A percentile compares a stretch with the other conserved stretches of the same genome.
Evolutionary conservation across 148 eudicot genomes (phyloP).

Genomic region (Cornus controversa): DNA sequence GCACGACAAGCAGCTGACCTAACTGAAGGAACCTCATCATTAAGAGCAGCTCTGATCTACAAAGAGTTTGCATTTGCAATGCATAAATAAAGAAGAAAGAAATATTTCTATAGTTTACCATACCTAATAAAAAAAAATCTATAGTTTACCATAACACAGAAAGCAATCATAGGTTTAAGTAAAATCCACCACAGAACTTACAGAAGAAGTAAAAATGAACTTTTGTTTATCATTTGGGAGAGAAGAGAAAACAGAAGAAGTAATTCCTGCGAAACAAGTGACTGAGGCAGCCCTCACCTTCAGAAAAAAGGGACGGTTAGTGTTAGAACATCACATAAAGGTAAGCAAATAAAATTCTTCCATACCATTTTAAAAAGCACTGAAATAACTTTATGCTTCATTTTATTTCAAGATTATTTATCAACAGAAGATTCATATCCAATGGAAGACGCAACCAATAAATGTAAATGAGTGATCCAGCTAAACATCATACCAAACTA

Average conservation of each 20-base stretch:
- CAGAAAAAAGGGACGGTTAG: constrained; percentile 17
- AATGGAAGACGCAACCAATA: neutral
- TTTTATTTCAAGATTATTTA: neutral
- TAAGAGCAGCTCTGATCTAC: constrained; percentile 68
- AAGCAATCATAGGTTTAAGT: neutral
- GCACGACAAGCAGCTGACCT: constrained; percentile 97
- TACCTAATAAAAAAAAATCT: no score
- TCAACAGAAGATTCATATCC: neutral
- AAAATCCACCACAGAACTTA: constrained; percentile 33
- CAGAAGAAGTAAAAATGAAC: constrained; percentile 61
- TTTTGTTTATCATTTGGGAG: constrained; percentile 67
- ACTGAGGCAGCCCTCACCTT: constrained; percentile 93
- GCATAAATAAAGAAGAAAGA: neutral
- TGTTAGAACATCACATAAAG: neutral
- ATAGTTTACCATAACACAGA: neutral
- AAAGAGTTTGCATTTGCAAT: constrained; percentile 6
- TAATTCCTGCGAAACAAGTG: constrained; percentile 95
- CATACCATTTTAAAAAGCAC: neutral
- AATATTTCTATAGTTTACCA: neutral
- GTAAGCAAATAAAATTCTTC: neutral
- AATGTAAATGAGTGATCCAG: neutral
- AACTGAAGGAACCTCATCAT: constrained; percentile 77
- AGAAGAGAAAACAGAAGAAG: constrained; percentile 67
- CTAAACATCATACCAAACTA: neutral
- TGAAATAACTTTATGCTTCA: neutral